phyloP scores from a whole-genome alignment of 495 filamentous ascomycete genomes.

The Symbiotaphrina buchneri region DNA sequence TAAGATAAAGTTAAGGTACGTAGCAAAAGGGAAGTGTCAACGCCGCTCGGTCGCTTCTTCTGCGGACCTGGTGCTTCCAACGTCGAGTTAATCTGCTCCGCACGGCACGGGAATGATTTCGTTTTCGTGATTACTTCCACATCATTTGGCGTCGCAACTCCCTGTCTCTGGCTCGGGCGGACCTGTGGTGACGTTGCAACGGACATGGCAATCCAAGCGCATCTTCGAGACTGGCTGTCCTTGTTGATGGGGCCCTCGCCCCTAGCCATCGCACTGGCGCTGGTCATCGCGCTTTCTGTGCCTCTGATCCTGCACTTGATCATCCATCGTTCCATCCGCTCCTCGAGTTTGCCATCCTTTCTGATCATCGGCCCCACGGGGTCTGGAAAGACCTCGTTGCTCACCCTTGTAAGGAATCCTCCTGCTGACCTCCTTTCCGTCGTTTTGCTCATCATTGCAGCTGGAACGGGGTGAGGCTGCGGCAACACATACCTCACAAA shows the following conservation, averaged over 20 bases:
- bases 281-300: slow-evolving; percentile 43
- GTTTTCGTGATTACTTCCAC: too few relatives aligned
- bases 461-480: slow-evolving; percentile 20
- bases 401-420: slow-evolving; percentile 39
- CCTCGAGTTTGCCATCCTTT: slow-evolving; percentile 54
- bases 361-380: slow-evolving; percentile 68
- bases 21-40: too few relatives aligned
- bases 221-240: slow-evolving; percentile 4
- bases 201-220: not conserved
- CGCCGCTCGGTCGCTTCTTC: too few relatives aligned
- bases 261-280: slow-evolving; percentile 35
- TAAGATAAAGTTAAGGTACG: too few relatives aligned
- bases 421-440: slow-evolving; percentile 4
- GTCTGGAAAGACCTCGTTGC: slow-evolving; percentile 70
- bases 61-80: too few relatives aligned
- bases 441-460: too few relatives aligned
- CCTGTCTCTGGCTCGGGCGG: too few relatives aligned
- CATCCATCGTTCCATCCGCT: slow-evolving; percentile 41
- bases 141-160: too few relatives aligned
- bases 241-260: slow-evolving; percentile 18
- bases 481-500: slow-evolving; percentile 69
- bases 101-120: too few relatives aligned
- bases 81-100: too few relatives aligned
- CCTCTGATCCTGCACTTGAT: slow-evolving; percentile 60
- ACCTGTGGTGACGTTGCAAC: not conserved